Evolutionary conservation across 169 alveolate genomes (phyloP).

Genomic region (Besnoitia besnoiti): DNA sequence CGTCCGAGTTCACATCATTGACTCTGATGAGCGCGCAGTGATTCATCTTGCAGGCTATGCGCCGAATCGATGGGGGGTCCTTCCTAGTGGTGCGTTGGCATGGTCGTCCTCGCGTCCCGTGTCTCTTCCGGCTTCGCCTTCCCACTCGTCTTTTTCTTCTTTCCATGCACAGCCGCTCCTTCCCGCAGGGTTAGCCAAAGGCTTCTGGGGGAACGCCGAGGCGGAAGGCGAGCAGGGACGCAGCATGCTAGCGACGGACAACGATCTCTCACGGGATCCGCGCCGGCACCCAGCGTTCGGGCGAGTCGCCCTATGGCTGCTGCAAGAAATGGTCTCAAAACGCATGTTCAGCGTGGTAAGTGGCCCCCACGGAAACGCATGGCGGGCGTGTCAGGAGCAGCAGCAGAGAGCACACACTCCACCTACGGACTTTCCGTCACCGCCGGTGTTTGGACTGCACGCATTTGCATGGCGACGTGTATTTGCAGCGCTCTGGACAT

Average conservation of each 20-base stretch:
- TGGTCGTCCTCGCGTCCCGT: background rate
- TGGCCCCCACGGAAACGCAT: background rate
- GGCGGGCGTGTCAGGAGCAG: background rate
- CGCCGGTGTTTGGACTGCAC: background rate
- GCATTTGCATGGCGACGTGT: background rate
- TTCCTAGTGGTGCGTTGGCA: constrained; percentile 75
- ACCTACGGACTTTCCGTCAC: background rate
- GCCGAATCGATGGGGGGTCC: constrained; percentile 81
- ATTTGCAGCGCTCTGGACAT: background rate
- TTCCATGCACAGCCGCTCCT: background rate
- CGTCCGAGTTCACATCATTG: constrained; percentile 68
- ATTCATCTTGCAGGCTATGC: constrained; percentile 83
- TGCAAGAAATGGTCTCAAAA: constrained; percentile 62
- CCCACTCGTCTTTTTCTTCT: background rate
- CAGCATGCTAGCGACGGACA: background rate
- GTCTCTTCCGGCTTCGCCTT: background rate
- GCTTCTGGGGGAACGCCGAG: background rate
- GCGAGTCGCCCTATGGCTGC: constrained; percentile 63
- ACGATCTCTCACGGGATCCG: background rate
- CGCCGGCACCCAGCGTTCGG: constrained; percentile 69
- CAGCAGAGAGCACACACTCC: background rate
- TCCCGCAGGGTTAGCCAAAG: background rate
- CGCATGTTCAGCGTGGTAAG: constrained; percentile 60
- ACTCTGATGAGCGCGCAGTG: constrained; percentile 83
- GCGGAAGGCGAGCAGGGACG: background rate